Conservation (phyloP, 768 basidiomycete genomes). For the Suillus cothurnatus region DNA sequence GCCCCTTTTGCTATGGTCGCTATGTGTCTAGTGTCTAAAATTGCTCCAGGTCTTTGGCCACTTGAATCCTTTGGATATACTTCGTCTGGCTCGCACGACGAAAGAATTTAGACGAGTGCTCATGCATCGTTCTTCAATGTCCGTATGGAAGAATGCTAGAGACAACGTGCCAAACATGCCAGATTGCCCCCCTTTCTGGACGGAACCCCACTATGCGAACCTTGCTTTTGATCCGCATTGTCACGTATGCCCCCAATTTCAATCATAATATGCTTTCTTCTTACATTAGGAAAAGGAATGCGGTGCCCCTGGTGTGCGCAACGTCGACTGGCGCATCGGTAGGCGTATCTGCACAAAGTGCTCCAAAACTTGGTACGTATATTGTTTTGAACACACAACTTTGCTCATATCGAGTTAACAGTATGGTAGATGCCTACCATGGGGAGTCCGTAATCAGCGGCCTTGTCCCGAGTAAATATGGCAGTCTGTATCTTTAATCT, state of each 20-base stretch:
- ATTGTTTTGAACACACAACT: neutral
- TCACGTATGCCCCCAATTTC: slow-evolving; percentile 38
- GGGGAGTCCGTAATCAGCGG: slow-evolving; percentile 25
- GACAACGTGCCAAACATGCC: slow-evolving; percentile 47
- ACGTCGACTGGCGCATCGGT: slow-evolving; percentile 34
- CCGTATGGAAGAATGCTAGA: slow-evolving; percentile 51
- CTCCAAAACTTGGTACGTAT: slow-evolving; percentile 26
- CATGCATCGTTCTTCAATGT: slow-evolving; percentile 45
- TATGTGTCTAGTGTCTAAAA: neutral
- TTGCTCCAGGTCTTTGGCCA: slow-evolving; percentile 53
- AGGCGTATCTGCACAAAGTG: slow-evolving; percentile 37
- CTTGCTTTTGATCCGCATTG: slow-evolving; percentile 55
- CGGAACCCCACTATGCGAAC: slow-evolving; percentile 52
- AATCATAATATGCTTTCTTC: neutral
- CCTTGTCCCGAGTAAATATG: slow-evolving; percentile 35
- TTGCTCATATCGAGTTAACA: slow-evolving; percentile 6
- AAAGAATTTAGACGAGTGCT: slow-evolving; percentile 52
- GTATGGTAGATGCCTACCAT: slow-evolving; percentile 31
- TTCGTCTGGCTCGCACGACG: slow-evolving; percentile 51
- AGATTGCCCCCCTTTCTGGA: slow-evolving; percentile 48
- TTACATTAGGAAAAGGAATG: slow-evolving; percentile 33
- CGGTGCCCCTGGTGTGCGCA: slow-evolving; percentile 32
- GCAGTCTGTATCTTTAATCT: slow-evolving; percentile 26
- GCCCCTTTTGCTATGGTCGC: slow-evolving; percentile 24
- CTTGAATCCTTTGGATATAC: slow-evolving; percentile 50